Conservation (phyloP, 176 grass and related monocot species). For the Hsuehochloa calcarea region DNA sequence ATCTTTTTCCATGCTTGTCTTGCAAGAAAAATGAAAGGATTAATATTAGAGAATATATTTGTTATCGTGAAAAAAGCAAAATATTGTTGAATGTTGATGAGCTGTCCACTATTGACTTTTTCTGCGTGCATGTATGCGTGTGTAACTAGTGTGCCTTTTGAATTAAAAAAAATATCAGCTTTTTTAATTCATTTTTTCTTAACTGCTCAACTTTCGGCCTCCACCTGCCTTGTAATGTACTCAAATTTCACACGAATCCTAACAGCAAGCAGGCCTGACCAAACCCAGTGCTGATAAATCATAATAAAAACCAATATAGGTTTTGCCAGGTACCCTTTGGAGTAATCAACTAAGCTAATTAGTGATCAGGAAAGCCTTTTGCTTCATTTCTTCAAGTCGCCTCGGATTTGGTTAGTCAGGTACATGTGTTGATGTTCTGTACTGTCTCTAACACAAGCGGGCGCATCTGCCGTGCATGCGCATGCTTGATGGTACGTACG, state of each 20-base stretch:
- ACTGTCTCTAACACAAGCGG: no score
- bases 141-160: conserved; percentile 5
- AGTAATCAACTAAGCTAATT: background rate
- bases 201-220: conserved; percentile 8
- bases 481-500: no score
- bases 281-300: background rate
- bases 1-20: conserved; percentile 16
- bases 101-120: conserved; percentile 17
- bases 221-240: background rate
- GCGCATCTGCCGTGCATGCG: no score
- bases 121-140: background rate
- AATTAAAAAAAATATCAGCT: background rate
- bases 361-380: background rate
- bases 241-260: conserved; percentile 15
- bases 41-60: conserved; percentile 1
- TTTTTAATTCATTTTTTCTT: background rate
- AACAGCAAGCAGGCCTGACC: background rate
- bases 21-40: conserved; percentile 45
- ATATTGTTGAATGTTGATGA: conserved; percentile 27
- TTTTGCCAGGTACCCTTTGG: background rate
- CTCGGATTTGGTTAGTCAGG: no score
- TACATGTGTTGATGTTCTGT: no score
- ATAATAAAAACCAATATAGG: background rate
- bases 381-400: background rate
- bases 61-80: background rate